Percentiles rank a stretch among this genome's conserved stretches.
These are phyloP conservation scores for Leptosphaerulina australis DNA, from an alignment of 2,329 filamentous ascomycete genomes.

Conservation along the genomic window DNA sequence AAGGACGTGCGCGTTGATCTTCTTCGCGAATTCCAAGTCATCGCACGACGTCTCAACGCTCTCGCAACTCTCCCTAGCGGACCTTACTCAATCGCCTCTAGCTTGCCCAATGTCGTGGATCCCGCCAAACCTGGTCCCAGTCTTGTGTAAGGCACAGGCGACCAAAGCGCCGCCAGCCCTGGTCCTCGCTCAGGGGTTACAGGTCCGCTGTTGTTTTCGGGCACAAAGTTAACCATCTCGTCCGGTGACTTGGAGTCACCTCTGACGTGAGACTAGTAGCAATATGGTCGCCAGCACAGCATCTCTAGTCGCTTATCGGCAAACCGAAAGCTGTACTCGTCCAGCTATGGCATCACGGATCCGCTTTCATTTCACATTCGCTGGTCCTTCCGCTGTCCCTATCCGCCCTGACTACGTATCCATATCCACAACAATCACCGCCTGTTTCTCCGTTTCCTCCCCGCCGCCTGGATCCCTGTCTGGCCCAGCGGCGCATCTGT, in stretches of 20 bases:
- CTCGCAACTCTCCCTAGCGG: slow-evolving; percentile 39
- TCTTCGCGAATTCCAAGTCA: slow-evolving; percentile 43
- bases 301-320: slow-evolving; percentile 27
- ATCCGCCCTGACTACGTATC: slow-evolving; percentile 47
- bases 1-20: slow-evolving; percentile 44
- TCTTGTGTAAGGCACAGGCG: slow-evolving; percentile 26
- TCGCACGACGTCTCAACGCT: slow-evolving; percentile 42
- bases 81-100: slow-evolving; percentile 41
- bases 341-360: slow-evolving; percentile 34
- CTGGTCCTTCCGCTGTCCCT: slow-evolving; percentile 46
- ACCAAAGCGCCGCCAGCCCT: slow-evolving; percentile 42
- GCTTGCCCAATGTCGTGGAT: slow-evolving; percentile 44
- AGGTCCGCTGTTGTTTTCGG: slow-evolving; percentile 26
- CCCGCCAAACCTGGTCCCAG: slow-evolving; percentile 41
- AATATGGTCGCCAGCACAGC: slow-evolving; percentile 40
- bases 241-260: slow-evolving; percentile 41
- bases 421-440: slow-evolving; percentile 46
- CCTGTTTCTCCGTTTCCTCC: slow-evolving; percentile 48
- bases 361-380: slow-evolving; percentile 40
- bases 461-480: slow-evolving; percentile 47
- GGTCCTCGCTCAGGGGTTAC: slow-evolving; percentile 46
- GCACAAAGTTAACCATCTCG: slow-evolving; percentile 28
- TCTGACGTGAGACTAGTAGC: slow-evolving; percentile 28
- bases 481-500: slow-evolving; percentile 42
- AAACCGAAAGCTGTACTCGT: slow-evolving; percentile 32